Base-by-base conservation (phyloP, 495 filamentous ascomycete species). In the Friedmanniomyces simplex region DNA sequence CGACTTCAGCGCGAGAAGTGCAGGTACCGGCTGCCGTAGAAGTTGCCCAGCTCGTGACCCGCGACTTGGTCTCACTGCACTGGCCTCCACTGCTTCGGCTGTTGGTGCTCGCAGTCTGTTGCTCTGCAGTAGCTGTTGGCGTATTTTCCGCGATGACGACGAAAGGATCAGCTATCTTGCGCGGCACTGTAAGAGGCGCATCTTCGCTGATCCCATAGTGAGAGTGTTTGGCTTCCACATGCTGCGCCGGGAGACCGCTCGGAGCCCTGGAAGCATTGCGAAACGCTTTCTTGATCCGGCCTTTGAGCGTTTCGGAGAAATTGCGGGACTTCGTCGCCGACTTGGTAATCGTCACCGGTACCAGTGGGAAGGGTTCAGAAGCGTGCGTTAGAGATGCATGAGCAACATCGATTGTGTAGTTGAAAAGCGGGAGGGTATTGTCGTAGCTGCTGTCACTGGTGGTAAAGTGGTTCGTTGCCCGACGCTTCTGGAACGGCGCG, bases 31-130 rank as follows among this genome's bases (percentile, higher is more conserved):
- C 71, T n/a, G 66, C 69, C 0, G 76, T 80, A 1, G 80, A 91
- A 62, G 84, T 77, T 4, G 79, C 77, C 88, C 87, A 89, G 66
- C 87, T 91, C 14, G 85, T 89, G 39, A 89, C 78, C 16, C 84
- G 76, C 52, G 86, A 89, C 20, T 49, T 52, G 1, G 50, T 39
- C 14, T 42, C 36, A 12, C 26, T 55, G 21, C 13, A 8, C 20
- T 30, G 36, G 50, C 34, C 36, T 13, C 13, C 41, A 36, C 37
- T 61, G 14, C 12, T 21, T 2, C 37, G 13, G 50, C 60, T 62
- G 37, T 46, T 52, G 2, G 48, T 46, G 36, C 54, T 62, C 4
- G 14, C 52, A 14, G 43, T 20, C 20, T 51, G 25, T 3, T 2
- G 12, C 18, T 48, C 32, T 1, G 30, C 5, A 13, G 45, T 7